Percentiles rank a stretch among this genome's conserved stretches.
Conservation (phyloP, 2,329 filamentous ascomycete species). For the Fonsecaea pugnacius region DNA sequence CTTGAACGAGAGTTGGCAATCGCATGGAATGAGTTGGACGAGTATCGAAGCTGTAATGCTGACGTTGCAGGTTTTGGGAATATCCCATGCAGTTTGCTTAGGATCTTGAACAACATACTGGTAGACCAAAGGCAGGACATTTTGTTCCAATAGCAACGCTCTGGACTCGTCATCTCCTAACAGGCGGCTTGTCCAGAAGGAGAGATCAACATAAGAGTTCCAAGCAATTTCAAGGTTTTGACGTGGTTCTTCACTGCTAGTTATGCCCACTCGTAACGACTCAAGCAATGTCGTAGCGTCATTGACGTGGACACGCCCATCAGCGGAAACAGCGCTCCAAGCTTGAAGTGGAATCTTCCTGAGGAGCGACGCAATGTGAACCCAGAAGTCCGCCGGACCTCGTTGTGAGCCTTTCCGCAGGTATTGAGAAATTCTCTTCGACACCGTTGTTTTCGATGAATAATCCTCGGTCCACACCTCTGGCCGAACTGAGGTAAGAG, state of each 20-base stretch:
- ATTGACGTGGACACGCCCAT: slow-evolving; percentile 44
- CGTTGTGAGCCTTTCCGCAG: slow-evolving; percentile 83
- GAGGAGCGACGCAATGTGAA: slow-evolving; percentile 66
- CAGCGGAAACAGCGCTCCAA: slow-evolving; percentile 53
- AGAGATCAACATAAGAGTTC: slow-evolving; percentile 69
- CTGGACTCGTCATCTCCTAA: slow-evolving; percentile 55
- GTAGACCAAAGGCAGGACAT: slow-evolving; percentile 58
- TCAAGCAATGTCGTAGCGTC: slow-evolving; percentile 66
- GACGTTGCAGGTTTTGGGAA: slow-evolving; percentile 48
- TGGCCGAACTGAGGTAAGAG: slow-evolving; percentile 67
- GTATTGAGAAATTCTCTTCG: slow-evolving; percentile 69
- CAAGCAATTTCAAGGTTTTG: slow-evolving; percentile 30
- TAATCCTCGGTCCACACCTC: slow-evolving; percentile 74
- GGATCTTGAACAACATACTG: slow-evolving; percentile 58
- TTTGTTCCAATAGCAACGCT: slow-evolving; percentile 51
- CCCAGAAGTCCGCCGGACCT: slow-evolving; percentile 75
- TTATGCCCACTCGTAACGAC: slow-evolving; percentile 72
- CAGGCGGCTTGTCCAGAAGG: slow-evolving; percentile 58
- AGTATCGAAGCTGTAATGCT: slow-evolving; percentile 48
- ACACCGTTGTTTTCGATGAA: slow-evolving; percentile 60
- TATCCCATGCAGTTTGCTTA: slow-evolving; percentile 56
- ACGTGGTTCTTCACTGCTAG: slow-evolving; percentile 71
- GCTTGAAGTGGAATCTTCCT: slow-evolving; percentile 59
- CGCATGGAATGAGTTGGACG: slow-evolving; percentile 44
- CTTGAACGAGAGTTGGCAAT: slow-evolving; percentile 50